Percentiles rank a stretch among this genome's conserved stretches.
These are phyloP conservation scores for Sporisorium graminicola DNA, from an alignment of 1,284 basidiomycete genomes.

Conservation along the genomic window DNA sequence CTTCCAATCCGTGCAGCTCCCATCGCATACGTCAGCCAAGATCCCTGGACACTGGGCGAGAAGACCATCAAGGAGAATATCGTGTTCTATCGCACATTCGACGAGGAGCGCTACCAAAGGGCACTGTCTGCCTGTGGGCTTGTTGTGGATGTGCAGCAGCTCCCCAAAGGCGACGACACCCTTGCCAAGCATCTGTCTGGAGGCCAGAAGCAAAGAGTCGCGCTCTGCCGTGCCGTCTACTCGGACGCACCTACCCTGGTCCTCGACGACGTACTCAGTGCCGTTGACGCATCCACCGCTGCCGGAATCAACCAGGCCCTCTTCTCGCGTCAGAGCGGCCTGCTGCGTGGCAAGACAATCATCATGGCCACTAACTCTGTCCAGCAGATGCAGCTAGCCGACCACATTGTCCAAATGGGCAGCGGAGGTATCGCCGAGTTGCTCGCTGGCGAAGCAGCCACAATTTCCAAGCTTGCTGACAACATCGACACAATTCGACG, in stretches of 20 bases:
- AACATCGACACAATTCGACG: constrained; percentile 16
- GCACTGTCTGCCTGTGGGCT: constrained; percentile 41
- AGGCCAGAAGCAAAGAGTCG: constrained; percentile 54
- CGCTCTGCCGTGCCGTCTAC: constrained; percentile 51
- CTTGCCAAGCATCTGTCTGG: constrained; percentile 50
- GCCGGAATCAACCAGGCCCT: constrained; percentile 19
- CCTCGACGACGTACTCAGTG: constrained; percentile 48
- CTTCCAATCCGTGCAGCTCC: constrained; percentile 11
- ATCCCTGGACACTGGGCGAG: constrained; percentile 39
- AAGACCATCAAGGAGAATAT: constrained; percentile 47
- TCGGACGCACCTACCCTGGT: constrained; percentile 26
- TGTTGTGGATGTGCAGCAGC: constrained; percentile 26
- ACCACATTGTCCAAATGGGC: constrained; percentile 16
- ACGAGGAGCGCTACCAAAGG: constrained; percentile 40
- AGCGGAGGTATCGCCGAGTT: neutral
- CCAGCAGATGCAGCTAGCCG: constrained; percentile 16
- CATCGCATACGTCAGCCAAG: constrained; percentile 41
- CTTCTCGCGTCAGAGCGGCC: constrained; percentile 16
- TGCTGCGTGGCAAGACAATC: constrained; percentile 41
- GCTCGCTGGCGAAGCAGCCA: neutral
- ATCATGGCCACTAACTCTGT: constrained; percentile 42
- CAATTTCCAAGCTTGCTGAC: constrained; percentile 8
- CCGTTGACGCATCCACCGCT: constrained; percentile 51
- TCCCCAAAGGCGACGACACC: constrained; percentile 27
- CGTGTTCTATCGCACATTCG: constrained; percentile 30